Percentiles rank a stretch among this genome's conserved stretches.
These are phyloP conservation scores for Albizia julibrissin DNA, from an alignment of 306 rosid species.

Conservation along the genomic window DNA sequence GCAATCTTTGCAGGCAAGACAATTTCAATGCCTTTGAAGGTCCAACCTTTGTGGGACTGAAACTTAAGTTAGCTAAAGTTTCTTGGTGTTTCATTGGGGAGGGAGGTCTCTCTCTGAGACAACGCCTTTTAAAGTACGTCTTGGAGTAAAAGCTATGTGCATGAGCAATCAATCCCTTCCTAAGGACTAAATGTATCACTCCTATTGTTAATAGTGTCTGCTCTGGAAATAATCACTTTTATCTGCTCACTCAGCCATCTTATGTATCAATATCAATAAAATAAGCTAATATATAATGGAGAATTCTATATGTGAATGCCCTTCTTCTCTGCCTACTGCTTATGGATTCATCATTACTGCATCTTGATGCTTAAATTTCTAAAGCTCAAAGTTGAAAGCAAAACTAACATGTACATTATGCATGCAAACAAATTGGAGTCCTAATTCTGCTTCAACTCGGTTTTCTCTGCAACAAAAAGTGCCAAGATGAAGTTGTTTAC, in stretches of 20 bases:
- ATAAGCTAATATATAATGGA: constrained; percentile 1
- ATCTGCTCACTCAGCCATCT: constrained; percentile 37
- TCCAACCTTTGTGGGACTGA: constrained; percentile 10
- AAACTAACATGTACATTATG: constrained; percentile 23
- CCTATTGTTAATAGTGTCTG: constrained; percentile 11
- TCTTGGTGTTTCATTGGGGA: constrained; percentile 30
- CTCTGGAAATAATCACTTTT: constrained; percentile 51
- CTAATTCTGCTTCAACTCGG: constrained; percentile 34
- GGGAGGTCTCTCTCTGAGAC: constrained; percentile 49
- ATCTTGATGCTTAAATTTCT: constrained; percentile 26
- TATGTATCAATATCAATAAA: constrained; percentile 35
- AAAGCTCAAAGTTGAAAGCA: constrained; percentile 33
- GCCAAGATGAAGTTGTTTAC: constrained; percentile 37
- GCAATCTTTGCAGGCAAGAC: neutral
- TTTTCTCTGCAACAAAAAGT: constrained; percentile 33
- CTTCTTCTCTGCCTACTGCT: neutral
- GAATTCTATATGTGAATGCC: neutral
- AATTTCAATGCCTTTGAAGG: constrained; percentile 31
- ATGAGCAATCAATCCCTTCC: constrained; percentile 24
- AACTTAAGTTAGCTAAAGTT: constrained; percentile 11
- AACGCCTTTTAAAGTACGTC: constrained; percentile 80
- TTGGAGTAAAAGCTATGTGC: constrained; percentile 47
- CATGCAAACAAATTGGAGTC: constrained; percentile 35
- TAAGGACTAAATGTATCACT: constrained; percentile 22
- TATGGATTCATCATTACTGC: neutral